Evolutionary conservation across 305 asterid species (phyloP).

Genomic region (Fraxinus ornus): DNA sequence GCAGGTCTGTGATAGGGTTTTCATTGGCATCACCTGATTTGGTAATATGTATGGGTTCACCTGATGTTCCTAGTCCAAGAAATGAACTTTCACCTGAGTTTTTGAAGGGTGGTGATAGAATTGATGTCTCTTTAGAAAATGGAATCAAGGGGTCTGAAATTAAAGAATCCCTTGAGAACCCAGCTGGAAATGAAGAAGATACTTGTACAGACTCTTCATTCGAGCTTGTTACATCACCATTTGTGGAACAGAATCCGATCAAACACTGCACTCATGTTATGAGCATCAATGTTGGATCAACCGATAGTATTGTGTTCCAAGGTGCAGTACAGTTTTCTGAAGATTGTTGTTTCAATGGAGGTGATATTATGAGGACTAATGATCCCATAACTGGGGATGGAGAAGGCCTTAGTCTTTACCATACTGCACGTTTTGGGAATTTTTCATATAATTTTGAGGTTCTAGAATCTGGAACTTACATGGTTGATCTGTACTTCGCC

Average conservation of each 20-base stretch:
- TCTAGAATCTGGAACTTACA: slow-evolving; percentile 44
- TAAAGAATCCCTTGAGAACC: slow-evolving; percentile 34
- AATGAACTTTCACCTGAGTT: slow-evolving; percentile 58
- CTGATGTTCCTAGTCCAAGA: slow-evolving; percentile 53
- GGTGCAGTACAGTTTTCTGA: slow-evolving; percentile 45
- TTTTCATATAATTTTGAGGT: slow-evolving; percentile 46
- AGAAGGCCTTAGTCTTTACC: slow-evolving; percentile 45
- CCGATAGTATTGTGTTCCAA: slow-evolving; percentile 26
- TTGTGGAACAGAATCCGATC: slow-evolving; percentile 28
- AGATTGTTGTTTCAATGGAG: slow-evolving; percentile 54
- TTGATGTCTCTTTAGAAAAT: slow-evolving; percentile 73
- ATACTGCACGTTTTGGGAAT: slow-evolving; percentile 61
- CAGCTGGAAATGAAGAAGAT: slow-evolving; percentile 40
- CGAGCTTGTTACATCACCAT: slow-evolving; percentile 64
- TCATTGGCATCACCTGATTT: slow-evolving; percentile 75
- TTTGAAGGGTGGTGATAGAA: slow-evolving; percentile 34
- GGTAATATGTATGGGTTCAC: slow-evolving; percentile 70
- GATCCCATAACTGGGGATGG: slow-evolving; percentile 41
- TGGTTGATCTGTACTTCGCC: slow-evolving; percentile 63
- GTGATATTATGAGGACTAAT: slow-evolving; percentile 47
- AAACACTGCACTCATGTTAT: slow-evolving; percentile 27
- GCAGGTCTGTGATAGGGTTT: slow-evolving; percentile 53
- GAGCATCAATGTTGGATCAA: slow-evolving; percentile 64
- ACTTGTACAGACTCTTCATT: slow-evolving; percentile 53
- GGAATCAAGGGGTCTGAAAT: slow-evolving; percentile 72